Conservation (phyloP, 1,284 basidiomycete genomes). For the Rhodotorula glutinis region DNA sequence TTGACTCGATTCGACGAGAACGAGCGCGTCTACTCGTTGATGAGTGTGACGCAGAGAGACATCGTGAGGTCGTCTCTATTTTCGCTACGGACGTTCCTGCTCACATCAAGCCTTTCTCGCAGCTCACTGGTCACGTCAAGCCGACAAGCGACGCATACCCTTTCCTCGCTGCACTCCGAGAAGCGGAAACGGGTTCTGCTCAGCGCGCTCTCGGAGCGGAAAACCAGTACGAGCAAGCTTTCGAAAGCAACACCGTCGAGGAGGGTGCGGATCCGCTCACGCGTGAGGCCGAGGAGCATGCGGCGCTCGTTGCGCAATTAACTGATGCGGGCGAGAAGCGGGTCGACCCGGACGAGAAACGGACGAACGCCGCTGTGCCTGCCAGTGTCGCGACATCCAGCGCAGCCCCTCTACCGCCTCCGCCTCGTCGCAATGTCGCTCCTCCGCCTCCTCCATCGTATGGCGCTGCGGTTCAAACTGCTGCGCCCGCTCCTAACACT, state of each 20-base stretch:
- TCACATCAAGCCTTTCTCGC: not conserved
- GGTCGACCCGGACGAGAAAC: not conserved
- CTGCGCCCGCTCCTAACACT: not conserved
- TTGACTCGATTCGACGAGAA: constrained; percentile 45
- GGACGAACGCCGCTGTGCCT: not conserved
- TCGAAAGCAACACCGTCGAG: constrained; percentile 20
- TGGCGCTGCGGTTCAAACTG: not conserved
- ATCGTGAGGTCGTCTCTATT: constrained; percentile 50
- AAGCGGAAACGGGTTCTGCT: constrained; percentile 54
- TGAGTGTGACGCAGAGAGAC: constrained; percentile 50
- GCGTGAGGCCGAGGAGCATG: not conserved
- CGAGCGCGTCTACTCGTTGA: constrained; percentile 22
- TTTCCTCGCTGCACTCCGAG: constrained; percentile 51
- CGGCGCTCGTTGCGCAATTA: not conserved
- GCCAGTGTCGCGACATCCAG: not conserved
- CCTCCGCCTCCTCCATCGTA: not conserved
- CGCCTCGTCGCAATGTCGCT: not conserved
- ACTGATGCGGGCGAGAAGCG: not conserved
- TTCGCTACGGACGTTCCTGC: too few species aligned
- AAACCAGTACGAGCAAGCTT: constrained; percentile 28
- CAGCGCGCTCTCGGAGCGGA: constrained; percentile 48
- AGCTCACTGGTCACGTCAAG: constrained; percentile 48
- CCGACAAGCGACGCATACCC: constrained; percentile 50
- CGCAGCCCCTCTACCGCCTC: not conserved
- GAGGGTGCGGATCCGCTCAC: not conserved